phyloP scores from a whole-genome alignment of 768 basidiomycete species.

The Flagelloscypha sp. region DNA sequence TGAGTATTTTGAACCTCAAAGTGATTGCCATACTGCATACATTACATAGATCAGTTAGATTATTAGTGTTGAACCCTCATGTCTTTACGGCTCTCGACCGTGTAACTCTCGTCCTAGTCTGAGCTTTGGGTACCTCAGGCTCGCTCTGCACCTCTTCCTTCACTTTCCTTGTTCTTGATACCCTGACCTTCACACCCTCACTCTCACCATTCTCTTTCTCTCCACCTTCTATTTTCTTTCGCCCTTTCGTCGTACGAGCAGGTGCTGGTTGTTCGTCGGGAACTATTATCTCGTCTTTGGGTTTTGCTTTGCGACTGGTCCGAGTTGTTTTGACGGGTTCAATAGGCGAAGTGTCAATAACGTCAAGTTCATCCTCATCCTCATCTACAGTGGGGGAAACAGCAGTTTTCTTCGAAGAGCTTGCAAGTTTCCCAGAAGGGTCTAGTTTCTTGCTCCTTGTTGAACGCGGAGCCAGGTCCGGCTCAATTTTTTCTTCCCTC shows the following conservation, averaged over 20 bases:
- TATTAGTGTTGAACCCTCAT: too few relatives aligned
- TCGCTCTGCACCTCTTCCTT: conserved; percentile 17
- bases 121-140: conserved; percentile 13
- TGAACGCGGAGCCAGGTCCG: too few relatives aligned
- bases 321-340: too few relatives aligned
- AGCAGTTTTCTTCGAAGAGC: background rate
- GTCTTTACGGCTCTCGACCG: too few relatives aligned
- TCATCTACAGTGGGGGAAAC: conserved; percentile 16
- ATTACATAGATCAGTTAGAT: too few relatives aligned
- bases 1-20: too few relatives aligned
- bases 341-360: conserved; percentile 15
- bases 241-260: conserved; percentile 10
- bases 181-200: conserved; percentile 24
- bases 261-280: conserved; percentile 9
- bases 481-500: too few relatives aligned
- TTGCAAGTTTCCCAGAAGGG: conserved; percentile 3
- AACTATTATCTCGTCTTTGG: conserved; percentile 14
- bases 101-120: too few relatives aligned
- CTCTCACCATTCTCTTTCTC: conserved; percentile 21
- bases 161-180: conserved; percentile 25
- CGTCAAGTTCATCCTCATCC: conserved; percentile 6
- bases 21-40: too few relatives aligned
- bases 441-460: too few relatives aligned
- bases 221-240: conserved; percentile 12
- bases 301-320: too few relatives aligned